Evolutionary conservation across 306 rosid genomes (phyloP).

Genomic region (Aeschynomene evenia): DNA sequence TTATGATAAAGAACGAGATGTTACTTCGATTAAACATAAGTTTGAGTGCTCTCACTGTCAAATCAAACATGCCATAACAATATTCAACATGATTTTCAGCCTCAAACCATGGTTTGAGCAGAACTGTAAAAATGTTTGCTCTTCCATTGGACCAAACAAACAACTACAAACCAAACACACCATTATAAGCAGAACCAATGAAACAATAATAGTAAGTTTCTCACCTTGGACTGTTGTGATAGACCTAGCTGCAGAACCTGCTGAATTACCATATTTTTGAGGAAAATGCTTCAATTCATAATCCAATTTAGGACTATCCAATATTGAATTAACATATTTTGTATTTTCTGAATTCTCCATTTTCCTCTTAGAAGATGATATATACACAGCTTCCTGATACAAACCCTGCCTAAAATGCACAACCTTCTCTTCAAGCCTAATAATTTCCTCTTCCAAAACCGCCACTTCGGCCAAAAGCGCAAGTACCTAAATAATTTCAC

Average conservation of each 20-base stretch:
- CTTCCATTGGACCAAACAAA: too few relatives aligned
- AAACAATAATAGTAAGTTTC: conserved; percentile 21
- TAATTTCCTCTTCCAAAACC: conserved; percentile 95
- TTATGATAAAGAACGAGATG: too few relatives aligned
- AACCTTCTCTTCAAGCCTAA: conserved; percentile 81
- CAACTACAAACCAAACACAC: too few relatives aligned
- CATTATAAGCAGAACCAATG: neutral
- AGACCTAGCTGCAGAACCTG: conserved; percentile 21
- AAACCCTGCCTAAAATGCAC: conserved; percentile 80
- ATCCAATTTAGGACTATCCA: conserved; percentile 43
- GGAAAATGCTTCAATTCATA: conserved; percentile 44
- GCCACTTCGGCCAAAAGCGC: conserved; percentile 97
- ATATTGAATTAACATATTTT: conserved; percentile 27
- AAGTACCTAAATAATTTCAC: conserved; percentile 45
- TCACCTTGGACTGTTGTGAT: conserved; percentile 45
- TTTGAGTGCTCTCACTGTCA: too few relatives aligned
- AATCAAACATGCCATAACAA: too few relatives aligned
- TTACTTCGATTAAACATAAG: too few relatives aligned
- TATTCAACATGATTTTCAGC: too few relatives aligned
- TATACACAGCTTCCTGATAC: conserved; percentile 84
- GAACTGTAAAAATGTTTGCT: too few relatives aligned
- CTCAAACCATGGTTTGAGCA: too few relatives aligned
- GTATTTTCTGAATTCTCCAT: conserved; percentile 41
- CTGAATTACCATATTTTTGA: conserved; percentile 35
- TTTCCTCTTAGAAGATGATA: conserved; percentile 70